A percentile compares a stretch with the other conserved stretches of the same genome.
phyloP scores from a whole-genome alignment of 306 rosid genomes.

The Prunus mume region DNA sequence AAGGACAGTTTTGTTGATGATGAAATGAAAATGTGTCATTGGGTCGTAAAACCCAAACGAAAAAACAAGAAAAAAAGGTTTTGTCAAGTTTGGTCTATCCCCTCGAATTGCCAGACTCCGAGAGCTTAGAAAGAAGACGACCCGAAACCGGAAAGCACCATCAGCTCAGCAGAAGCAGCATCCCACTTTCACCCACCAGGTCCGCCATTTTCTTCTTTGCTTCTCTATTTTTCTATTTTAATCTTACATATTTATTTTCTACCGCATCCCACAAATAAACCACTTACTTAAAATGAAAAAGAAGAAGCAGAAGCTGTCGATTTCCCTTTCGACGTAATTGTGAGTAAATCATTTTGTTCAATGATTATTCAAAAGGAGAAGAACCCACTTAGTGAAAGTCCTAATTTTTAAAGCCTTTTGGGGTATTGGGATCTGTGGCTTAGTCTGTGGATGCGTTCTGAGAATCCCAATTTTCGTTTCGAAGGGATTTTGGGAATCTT shows the following conservation, averaged over 20 bases:
- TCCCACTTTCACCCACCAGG: slow-evolving; percentile 37
- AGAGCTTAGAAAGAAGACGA: slow-evolving; percentile 13
- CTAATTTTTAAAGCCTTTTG: slow-evolving; percentile 14
- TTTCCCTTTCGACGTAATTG: not conserved
- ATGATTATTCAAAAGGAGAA: not conserved
- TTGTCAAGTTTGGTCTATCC: slow-evolving; percentile 39
- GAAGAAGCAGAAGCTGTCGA: not conserved
- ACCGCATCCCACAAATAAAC: slow-evolving; percentile 2
- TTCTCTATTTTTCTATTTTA: not conserved
- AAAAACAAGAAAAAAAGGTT: not conserved
- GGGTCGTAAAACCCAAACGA: not conserved
- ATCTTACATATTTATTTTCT: slow-evolving; percentile 3
- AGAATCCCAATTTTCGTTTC: slow-evolving; percentile 26
- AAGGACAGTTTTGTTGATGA: not conserved
- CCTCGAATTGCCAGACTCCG: slow-evolving; percentile 42
- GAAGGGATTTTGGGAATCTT: not conserved
- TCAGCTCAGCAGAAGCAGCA: slow-evolving; percentile 28
- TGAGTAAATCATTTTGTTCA: not conserved
- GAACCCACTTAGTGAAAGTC: slow-evolving; percentile 17
- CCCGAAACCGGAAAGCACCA: slow-evolving; percentile 19
- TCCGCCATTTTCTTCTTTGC: slow-evolving; percentile 14
- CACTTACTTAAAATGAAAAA: not conserved
- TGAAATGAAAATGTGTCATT: not conserved
- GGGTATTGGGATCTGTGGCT: slow-evolving; percentile 21
- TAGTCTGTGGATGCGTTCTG: slow-evolving; percentile 37